Evolutionary conservation across 2,329 filamentous ascomycete genomes (phyloP).

Genomic region (Stachybotrys chlorohalonatus): DNA sequence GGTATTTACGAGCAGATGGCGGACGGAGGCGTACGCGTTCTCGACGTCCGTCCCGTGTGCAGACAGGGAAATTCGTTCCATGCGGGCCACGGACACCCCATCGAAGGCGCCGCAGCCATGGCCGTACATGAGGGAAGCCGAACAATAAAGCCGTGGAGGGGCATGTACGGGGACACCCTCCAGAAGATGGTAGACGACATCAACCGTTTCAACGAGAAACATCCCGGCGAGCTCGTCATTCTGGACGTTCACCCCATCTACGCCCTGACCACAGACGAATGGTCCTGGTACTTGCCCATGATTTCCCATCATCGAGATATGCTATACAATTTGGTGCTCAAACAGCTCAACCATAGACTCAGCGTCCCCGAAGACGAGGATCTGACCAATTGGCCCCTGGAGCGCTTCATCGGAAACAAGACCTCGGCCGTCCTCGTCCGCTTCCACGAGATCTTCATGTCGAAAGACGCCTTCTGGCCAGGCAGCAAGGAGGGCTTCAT

Average conservation of each 20-base stretch:
- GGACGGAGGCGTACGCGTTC: constrained; percentile 17
- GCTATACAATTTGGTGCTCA: constrained; percentile 12
- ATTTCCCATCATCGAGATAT: constrained; percentile 1
- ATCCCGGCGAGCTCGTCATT: constrained; percentile 24
- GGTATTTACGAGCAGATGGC: constrained; percentile 14
- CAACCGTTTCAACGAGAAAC: constrained; percentile 16
- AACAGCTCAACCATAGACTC: constrained; percentile 10
- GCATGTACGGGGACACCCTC: constrained; percentile 14
- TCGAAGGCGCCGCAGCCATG: neutral
- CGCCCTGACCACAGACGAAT: neutral
- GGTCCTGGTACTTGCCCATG: neutral
- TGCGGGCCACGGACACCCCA: constrained; percentile 11
- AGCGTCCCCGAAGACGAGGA: constrained; percentile 12
- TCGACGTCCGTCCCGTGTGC: constrained; percentile 16
- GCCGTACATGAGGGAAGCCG: too few relatives aligned
- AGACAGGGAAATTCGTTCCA: constrained; percentile 1
- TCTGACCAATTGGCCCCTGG: constrained; percentile 14
- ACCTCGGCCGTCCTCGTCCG: constrained; percentile 18
- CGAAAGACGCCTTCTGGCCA: constrained; percentile 8
- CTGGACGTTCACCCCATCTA: constrained; percentile 16
- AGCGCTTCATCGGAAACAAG: constrained; percentile 13
- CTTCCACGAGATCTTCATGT: constrained; percentile 12
- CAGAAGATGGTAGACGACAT: constrained; percentile 16
- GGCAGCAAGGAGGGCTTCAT: constrained; percentile 18
- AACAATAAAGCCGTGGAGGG: constrained; percentile 8